Evolutionary conservation across 2,329 filamentous ascomycete genomes (phyloP).

Genomic region (Alternaria gaisen): DNA sequence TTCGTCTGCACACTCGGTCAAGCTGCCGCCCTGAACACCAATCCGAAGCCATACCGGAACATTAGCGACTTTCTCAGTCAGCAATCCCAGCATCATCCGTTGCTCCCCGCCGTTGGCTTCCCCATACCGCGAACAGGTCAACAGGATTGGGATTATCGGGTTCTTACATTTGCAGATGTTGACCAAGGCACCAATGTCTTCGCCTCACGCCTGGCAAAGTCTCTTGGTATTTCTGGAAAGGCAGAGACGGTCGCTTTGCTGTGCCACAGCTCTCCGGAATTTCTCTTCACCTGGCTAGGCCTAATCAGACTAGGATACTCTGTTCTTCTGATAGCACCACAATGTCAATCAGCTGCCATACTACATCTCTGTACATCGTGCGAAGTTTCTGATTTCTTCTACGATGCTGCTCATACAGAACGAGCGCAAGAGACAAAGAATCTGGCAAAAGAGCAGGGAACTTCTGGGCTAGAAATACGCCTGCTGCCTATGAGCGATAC

Average conservation of each 20-base stretch:
- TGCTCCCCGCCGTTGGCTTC: slow-evolving; percentile 62
- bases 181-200: slow-evolving; percentile 47
- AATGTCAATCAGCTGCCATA: slow-evolving; percentile 59
- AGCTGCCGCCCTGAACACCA: slow-evolving; percentile 53
- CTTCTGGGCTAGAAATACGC: slow-evolving; percentile 14
- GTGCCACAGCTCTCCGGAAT: slow-evolving; percentile 64
- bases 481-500: slow-evolving; percentile 26
- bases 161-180: slow-evolving; percentile 52
- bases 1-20: slow-evolving; percentile 70
- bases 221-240: slow-evolving; percentile 19
- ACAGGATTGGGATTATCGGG: slow-evolving; percentile 35
- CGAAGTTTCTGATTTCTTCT: slow-evolving; percentile 55
- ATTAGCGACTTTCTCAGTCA: slow-evolving; percentile 62
- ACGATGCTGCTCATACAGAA: slow-evolving; percentile 54
- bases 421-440: slow-evolving; percentile 40
- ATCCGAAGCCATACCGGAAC: slow-evolving; percentile 53
- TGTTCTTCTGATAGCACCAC: slow-evolving; percentile 66
- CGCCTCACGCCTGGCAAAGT: slow-evolving; percentile 42
- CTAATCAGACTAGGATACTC: slow-evolving; percentile 65
- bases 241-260: slow-evolving; percentile 61
- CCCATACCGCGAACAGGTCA: slow-evolving; percentile 42
- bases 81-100: slow-evolving; percentile 53
- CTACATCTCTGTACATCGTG: slow-evolving; percentile 62
- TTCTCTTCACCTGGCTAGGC: slow-evolving; percentile 68
- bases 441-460: slow-evolving; percentile 21